These are phyloP conservation scores for Lentinula guzmanii DNA, from an alignment of 768 basidiomycete species.

Conservation along the genomic window DNA sequence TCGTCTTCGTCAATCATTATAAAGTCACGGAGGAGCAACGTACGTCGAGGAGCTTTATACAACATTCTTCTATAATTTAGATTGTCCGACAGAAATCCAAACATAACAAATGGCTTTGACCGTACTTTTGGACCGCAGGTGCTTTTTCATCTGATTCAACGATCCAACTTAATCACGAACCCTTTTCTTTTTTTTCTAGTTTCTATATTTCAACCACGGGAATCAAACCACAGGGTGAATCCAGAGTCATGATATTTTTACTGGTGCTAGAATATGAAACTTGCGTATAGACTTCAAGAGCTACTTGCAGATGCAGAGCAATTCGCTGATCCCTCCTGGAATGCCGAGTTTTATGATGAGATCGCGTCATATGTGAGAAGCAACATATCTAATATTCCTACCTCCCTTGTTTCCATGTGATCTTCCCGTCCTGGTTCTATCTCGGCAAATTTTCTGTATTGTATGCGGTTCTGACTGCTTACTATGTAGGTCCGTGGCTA, in stretches of 20 bases:
- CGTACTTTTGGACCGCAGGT: slow-evolving; percentile 20
- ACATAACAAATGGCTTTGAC: slow-evolving; percentile 22
- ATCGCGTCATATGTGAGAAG: slow-evolving; percentile 16
- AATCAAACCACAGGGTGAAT: background rate
- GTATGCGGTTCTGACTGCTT: background rate
- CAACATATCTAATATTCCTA: background rate
- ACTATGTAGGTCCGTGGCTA: slow-evolving; percentile 15
- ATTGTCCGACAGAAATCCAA: background rate
- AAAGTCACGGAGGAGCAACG: no score
- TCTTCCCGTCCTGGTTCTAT: no score
- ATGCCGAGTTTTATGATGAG: slow-evolving; percentile 20
- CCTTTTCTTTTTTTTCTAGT: slow-evolving; percentile 8
- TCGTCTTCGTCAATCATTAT: no score
- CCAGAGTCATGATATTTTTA: background rate
- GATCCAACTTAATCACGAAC: background rate
- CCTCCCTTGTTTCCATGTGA: background rate
- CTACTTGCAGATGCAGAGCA: slow-evolving; percentile 18
- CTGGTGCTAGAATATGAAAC: background rate
- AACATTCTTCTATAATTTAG: no score
- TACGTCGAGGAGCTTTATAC: no score
- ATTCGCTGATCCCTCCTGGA: slow-evolving; percentile 19
- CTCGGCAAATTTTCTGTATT: no score
- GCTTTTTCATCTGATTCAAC: background rate
- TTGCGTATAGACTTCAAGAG: slow-evolving; percentile 2
- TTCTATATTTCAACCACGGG: slow-evolving; percentile 13